phyloP scores from a whole-genome alignment of 2,329 filamentous ascomycete genomes.

The Neofusicoccum kwambonambiense region DNA sequence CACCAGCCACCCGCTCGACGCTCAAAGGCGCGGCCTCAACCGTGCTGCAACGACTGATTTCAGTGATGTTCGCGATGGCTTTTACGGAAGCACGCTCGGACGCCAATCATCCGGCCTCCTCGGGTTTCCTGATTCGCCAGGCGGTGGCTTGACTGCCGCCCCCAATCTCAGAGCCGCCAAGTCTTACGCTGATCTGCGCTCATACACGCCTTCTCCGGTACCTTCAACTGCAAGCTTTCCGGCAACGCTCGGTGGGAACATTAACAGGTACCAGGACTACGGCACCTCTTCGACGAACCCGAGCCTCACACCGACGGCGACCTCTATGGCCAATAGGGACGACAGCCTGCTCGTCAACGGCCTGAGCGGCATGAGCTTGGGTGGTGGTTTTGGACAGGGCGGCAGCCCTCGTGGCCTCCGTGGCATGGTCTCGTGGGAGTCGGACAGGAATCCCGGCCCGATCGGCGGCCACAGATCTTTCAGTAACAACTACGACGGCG shows the following conservation, averaged over 20 bases:
- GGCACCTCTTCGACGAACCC: constrained; percentile 63
- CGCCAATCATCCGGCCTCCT: constrained; percentile 80
- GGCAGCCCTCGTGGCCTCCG: constrained; percentile 60
- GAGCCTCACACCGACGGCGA: constrained; percentile 61
- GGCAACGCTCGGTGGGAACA: constrained; percentile 62
- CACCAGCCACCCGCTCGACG: constrained; percentile 66
- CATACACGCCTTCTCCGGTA: constrained; percentile 90
- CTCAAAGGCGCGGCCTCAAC: constrained; percentile 80
- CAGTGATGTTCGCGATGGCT: constrained; percentile 72
- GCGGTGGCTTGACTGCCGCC: constrained; percentile 61
- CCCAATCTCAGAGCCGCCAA: constrained; percentile 89
- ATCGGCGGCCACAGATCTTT: constrained; percentile 65
- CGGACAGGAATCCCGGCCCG: constrained; percentile 55
- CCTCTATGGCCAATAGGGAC: constrained; percentile 51
- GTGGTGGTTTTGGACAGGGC: constrained; percentile 47
- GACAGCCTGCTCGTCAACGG: constrained; percentile 63
- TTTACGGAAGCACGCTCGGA: constrained; percentile 73
- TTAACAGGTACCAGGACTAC: constrained; percentile 59
- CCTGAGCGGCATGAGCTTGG: constrained; percentile 60
- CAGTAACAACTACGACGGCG: constrained; percentile 57
- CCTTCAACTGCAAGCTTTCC: constrained; percentile 87
- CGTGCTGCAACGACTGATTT: constrained; percentile 98
- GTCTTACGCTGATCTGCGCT: constrained; percentile 92
- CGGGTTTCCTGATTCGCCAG: constrained; percentile 73
- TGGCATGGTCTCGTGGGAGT: constrained; percentile 62